Conservation (phyloP, 2,329 filamentous ascomycete species). For the Dothiorella sarmentorum region DNA sequence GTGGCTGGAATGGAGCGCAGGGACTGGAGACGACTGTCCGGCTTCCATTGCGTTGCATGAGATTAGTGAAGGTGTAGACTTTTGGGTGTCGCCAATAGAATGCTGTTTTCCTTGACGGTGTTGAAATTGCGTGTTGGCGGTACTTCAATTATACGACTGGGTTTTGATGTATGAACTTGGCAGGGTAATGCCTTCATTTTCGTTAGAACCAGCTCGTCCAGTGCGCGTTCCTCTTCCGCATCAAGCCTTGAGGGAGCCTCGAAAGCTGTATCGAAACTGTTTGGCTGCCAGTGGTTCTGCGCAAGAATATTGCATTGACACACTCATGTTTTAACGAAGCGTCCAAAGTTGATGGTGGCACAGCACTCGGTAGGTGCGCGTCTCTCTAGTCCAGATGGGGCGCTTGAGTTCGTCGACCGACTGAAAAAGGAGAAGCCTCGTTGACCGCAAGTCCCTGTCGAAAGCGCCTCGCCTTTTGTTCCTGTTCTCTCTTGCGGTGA, state of each 20-base stretch:
- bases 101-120: background rate
- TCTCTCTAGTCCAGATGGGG: background rate
- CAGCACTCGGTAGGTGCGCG: background rate
- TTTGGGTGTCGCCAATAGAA: background rate
- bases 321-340: background rate
- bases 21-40: background rate
- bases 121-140: background rate
- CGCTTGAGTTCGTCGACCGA: background rate
- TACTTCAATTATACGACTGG: background rate
- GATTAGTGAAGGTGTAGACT: background rate
- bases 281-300: background rate
- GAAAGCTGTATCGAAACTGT: background rate
- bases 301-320: background rate
- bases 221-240: background rate
- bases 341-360: background rate
- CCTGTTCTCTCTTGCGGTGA: background rate
- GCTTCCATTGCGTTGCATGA: background rate
- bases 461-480: slow-evolving; percentile 1
- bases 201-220: background rate
- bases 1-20: background rate
- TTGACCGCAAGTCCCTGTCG: slow-evolving; percentile 5
- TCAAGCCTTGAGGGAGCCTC: background rate
- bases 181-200: background rate
- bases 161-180: background rate
- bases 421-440: slow-evolving; percentile 1